Evolutionary conservation across 75 land plant species (phyloP).

Genomic region (Sequoiadendron giganteum): DNA sequence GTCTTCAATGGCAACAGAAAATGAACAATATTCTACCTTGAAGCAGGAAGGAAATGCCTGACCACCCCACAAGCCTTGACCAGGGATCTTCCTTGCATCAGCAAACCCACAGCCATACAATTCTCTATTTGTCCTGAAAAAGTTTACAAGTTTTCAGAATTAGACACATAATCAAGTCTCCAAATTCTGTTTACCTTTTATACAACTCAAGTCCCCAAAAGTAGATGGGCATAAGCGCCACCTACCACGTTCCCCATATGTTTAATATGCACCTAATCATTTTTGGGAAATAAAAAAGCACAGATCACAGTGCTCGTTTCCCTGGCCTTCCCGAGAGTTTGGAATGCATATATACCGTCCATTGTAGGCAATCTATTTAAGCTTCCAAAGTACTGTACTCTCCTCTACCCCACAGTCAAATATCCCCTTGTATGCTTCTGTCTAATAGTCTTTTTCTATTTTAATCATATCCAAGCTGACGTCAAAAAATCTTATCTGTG

Average conservation of each 20-base stretch:
- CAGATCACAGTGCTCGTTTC: background rate
- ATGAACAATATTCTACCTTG: background rate
- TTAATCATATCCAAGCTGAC: no score
- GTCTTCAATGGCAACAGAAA: background rate
- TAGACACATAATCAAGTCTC: background rate
- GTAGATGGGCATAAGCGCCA: background rate
- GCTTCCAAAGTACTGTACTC: no score
- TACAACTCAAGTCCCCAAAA: background rate
- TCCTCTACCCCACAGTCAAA: no score
- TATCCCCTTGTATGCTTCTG: no score
- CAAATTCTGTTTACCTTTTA: background rate
- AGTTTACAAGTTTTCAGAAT: background rate
- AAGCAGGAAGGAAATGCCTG: background rate
- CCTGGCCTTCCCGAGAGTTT: no score
- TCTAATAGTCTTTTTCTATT: no score
- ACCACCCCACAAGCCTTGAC: background rate
- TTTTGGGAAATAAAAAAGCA: background rate
- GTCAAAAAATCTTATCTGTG: no score
- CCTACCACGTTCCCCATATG: background rate
- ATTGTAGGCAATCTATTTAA: no score
- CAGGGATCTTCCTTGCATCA: background rate
- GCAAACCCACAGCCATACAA: background rate
- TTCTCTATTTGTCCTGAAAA: background rate
- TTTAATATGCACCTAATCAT: background rate
- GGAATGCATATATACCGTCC: no score